Conservation (phyloP, 805 yeast genomes). For the Scheffersomyces coipomensis region DNA sequence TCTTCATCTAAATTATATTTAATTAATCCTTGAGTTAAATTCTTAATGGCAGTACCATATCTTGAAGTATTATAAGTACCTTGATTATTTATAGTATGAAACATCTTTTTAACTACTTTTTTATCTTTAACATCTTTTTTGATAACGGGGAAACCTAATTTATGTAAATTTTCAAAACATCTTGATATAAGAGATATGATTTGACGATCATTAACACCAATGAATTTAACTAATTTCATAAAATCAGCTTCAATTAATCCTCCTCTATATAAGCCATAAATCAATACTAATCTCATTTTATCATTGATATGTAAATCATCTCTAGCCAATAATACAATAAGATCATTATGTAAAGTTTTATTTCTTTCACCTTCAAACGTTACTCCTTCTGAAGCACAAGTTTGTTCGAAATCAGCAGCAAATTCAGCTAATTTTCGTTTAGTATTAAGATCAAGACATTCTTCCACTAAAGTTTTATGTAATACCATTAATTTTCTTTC, state of each 20-base stretch:
- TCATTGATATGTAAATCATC: slow-evolving; percentile 55
- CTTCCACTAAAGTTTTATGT: slow-evolving; percentile 62
- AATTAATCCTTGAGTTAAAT: slow-evolving; percentile 52
- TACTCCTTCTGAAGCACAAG: slow-evolving; percentile 69
- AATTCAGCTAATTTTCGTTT: slow-evolving; percentile 58
- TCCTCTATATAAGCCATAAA: slow-evolving; percentile 79
- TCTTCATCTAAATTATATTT: slow-evolving; percentile 53
- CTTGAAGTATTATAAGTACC: slow-evolving; percentile 66
- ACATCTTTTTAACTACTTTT: slow-evolving; percentile 47
- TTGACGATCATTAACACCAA: slow-evolving; percentile 43
- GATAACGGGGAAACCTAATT: slow-evolving; percentile 57
- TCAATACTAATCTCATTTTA: slow-evolving; percentile 69
- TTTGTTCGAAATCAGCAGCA: slow-evolving; percentile 83
- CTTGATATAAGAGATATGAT: slow-evolving; percentile 58
- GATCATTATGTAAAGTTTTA: slow-evolving; percentile 57
- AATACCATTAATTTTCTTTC: slow-evolving; percentile 59
- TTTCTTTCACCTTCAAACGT: slow-evolving; percentile 65
- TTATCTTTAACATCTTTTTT: slow-evolving; percentile 40
- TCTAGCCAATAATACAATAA: slow-evolving; percentile 54
- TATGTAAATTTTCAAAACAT: slow-evolving; percentile 39
- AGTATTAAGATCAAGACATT: slow-evolving; percentile 60
- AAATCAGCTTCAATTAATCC: slow-evolving; percentile 78
- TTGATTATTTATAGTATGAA: slow-evolving; percentile 54
- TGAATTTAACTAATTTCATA: slow-evolving; percentile 60
- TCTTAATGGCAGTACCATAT: slow-evolving; percentile 67